phyloP scores from a whole-genome alignment of 179 eudicot genomes.

The Beta lomatogona region DNA sequence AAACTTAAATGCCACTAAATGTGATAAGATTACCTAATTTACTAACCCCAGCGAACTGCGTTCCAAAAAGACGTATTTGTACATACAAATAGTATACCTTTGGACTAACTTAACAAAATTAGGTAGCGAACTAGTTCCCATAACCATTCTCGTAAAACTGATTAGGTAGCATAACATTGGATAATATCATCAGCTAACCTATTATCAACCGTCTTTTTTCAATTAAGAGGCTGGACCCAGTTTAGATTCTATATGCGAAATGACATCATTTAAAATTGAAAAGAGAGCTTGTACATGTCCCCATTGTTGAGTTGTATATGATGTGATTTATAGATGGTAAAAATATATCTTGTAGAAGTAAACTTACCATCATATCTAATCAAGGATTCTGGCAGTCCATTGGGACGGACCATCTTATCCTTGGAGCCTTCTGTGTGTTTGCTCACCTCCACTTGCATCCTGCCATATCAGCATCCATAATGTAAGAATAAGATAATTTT shows the following conservation, averaged over 20 bases:
- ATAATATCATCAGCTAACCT: neutral
- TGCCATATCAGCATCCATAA: conserved; percentile 45
- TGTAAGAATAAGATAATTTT: conserved; percentile 22
- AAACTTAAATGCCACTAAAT: too few species aligned
- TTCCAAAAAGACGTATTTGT: too few species aligned
- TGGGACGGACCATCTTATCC: conserved; percentile 85
- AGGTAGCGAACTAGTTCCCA: too few species aligned
- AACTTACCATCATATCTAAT: conserved; percentile 89
- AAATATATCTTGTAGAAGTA: neutral
- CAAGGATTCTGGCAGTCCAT: conserved; percentile 93
- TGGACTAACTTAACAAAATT: too few species aligned
- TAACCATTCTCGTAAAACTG: too few species aligned
- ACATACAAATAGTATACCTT: too few species aligned
- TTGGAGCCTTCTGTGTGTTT: conserved; percentile 94
- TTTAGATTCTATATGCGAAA: neutral
- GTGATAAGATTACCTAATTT: neutral
- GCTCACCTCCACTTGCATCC: conserved; percentile 99
- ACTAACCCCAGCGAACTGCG: too few species aligned
- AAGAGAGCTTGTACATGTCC: neutral
- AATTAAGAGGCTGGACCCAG: neutral
- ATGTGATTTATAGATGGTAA: neutral
- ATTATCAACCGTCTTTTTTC: neutral
- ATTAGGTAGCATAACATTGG: too few species aligned
- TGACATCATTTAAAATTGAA: neutral
- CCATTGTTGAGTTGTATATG: conserved; percentile 1